A percentile compares a stretch with the other conserved stretches of the same genome.
Evolutionary conservation across 2,329 filamentous ascomycete species (phyloP).

Genomic region (Phialophora expanda): DNA sequence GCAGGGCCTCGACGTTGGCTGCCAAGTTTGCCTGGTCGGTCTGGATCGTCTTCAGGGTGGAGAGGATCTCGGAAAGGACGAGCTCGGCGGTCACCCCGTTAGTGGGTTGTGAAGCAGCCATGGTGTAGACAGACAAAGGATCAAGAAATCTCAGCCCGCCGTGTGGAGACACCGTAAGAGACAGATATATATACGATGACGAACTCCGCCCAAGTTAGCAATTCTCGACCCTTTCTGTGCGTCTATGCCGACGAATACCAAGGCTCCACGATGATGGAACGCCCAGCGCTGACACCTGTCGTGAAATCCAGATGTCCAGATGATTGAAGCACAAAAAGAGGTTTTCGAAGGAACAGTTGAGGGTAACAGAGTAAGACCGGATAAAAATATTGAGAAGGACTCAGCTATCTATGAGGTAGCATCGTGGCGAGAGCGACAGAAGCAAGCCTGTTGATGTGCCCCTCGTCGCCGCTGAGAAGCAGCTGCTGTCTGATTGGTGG

Average conservation of each 20-base stretch:
- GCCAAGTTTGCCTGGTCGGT: conserved; percentile 62
- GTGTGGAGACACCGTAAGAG: background rate
- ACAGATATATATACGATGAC: background rate
- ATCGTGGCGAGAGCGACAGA: background rate
- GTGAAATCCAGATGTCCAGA: background rate
- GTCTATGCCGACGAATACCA: background rate
- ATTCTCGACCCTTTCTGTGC: background rate
- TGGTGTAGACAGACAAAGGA: conserved; percentile 9
- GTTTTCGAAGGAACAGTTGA: background rate
- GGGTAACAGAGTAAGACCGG: background rate
- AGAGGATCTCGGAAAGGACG: conserved; percentile 56
- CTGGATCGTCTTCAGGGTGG: conserved; percentile 61
- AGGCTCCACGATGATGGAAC: conserved; percentile 1
- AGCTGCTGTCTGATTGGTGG: conserved; percentile 5
- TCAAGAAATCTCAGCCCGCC: background rate
- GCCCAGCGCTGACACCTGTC: background rate
- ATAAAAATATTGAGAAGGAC: background rate
- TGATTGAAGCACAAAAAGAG: background rate
- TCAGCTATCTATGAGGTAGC: background rate
- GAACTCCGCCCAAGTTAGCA: background rate
- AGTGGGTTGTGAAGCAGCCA: conserved; percentile 25
- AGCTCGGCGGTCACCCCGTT: conserved; percentile 26
- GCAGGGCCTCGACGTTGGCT: conserved; percentile 64
- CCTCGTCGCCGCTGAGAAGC: background rate
- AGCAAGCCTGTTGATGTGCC: conserved; percentile 7